Base-by-base conservation (phyloP, 176 grass and related monocot genomes). In the Avena atlantica region DNA sequence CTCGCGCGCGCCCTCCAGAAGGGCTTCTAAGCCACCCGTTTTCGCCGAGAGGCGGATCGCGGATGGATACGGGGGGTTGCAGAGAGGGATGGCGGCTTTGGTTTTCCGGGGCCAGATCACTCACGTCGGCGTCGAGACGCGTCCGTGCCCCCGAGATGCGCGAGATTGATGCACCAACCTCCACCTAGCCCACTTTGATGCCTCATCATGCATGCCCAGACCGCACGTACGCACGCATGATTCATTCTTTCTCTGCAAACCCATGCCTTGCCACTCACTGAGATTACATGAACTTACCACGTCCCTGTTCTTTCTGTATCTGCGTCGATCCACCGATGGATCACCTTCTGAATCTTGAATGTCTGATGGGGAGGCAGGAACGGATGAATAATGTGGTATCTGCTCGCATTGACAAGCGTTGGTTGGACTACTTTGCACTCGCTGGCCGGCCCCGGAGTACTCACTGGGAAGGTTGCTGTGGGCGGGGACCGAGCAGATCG, bases 151-250 rank as follows among this genome's bases (percentile, higher is more conserved):
- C 25, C 74, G 48, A 58, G 88, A 86, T n/a, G 40, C 71, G 15
- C 62, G 79, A 66, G 49, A 87, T 74, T 87, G 89, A 84, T 87
- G 80, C 73, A 71, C 72, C 89, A 87, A 79, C 84, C 50, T 66
- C 80, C 78, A 77, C 64, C 51, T 85, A 17, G 23, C 72, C 31
- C 78, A 31, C 47, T 25, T 29, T 53, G 23, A 76, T 76, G 48
- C 59, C 45, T 66, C 63, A 65, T 31, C 62, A 65, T 31, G 62
- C 62, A 66, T 19, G 63, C 31, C 23, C 34, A 77, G 16, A 74
- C 25, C 25, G 25, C 25, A 27, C 61, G 61, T n/a, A 34, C 19
- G 60, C 58, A 51, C 7, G 64, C 29, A 53, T 11, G 80, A 44
- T 44, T 44, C 42, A 44, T 44, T 44, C 42, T 44, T 44, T 44